These are phyloP conservation scores for Ilex paraguariensis DNA, from an alignment of 305 asterid species.

Conservation along the genomic window DNA sequence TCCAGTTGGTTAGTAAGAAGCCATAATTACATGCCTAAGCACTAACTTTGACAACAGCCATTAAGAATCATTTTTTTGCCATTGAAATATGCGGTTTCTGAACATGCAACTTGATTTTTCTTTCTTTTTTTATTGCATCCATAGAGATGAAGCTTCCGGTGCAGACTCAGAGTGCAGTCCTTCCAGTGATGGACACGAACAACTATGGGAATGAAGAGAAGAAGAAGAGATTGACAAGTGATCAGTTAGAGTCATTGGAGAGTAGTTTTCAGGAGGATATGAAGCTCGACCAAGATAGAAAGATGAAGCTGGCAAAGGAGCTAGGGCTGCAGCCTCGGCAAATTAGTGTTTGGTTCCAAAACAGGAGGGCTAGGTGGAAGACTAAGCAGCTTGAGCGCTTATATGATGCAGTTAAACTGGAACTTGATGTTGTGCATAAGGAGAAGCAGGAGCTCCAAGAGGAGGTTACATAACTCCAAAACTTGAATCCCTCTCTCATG, in stretches of 20 bases:
- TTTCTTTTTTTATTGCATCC: too few relatives aligned
- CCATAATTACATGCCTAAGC: too few relatives aligned
- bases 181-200: conserved; percentile 32
- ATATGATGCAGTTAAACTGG: conserved; percentile 72
- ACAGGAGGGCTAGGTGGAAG: conserved; percentile 92
- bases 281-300: conserved; percentile 85
- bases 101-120: too few relatives aligned
- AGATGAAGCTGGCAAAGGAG: conserved; percentile 78
- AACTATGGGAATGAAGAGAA: conserved; percentile 39
- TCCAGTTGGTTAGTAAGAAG: too few relatives aligned
- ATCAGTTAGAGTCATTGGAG: conserved; percentile 73
- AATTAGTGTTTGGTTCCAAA: conserved; percentile 93
- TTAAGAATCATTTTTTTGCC: too few relatives aligned
- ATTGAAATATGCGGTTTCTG: too few relatives aligned
- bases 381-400: conserved; percentile 77
- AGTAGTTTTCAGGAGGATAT: conserved; percentile 81
- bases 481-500: neutral
- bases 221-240: conserved; percentile 73
- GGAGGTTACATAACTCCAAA: conserved; percentile 41
- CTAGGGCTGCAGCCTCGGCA: conserved; percentile 87
- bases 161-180: conserved; percentile 29
- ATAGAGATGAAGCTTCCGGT: too few relatives aligned
- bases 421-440: conserved; percentile 59
- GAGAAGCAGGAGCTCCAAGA: conserved; percentile 81
- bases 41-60: too few relatives aligned